Conservation (phyloP, 2,329 filamentous ascomycete genomes). For the Hypoxylon sp. region DNA sequence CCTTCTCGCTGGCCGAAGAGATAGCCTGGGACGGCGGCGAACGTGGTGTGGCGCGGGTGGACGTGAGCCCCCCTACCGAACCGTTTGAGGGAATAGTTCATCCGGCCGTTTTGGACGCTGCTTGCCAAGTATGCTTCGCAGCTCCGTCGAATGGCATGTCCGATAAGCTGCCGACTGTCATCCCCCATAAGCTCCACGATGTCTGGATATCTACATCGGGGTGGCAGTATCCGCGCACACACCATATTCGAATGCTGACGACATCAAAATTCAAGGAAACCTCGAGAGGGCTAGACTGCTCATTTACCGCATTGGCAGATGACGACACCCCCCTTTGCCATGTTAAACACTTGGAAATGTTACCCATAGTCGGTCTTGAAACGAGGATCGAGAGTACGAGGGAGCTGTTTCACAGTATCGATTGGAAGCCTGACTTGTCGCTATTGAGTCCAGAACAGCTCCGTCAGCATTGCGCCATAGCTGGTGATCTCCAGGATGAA, state of each 20-base stretch:
- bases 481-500: too few species aligned
- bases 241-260: not conserved
- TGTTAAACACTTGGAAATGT: constrained; percentile 35
- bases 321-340: constrained; percentile 40
- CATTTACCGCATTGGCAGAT: constrained; percentile 41
- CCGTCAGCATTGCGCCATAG: not conserved
- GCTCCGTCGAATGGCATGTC: constrained; percentile 19
- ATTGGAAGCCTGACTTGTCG: not conserved
- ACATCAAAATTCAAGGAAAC: constrained; percentile 31
- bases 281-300: constrained; percentile 34
- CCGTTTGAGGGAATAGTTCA: constrained; percentile 43
- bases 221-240: constrained; percentile 34
- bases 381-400: not conserved
- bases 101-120: constrained; percentile 48
- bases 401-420: not conserved
- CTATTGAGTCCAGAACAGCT: constrained; percentile 5
- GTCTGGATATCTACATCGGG: constrained; percentile 45
- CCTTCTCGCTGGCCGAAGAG: constrained; percentile 40
- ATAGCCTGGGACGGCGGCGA: constrained; percentile 40
- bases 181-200: constrained; percentile 42
- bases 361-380: constrained; percentile 31
- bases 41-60: constrained; percentile 30
- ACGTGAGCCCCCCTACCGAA: constrained; percentile 18
- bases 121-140: constrained; percentile 43
- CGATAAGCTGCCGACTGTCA: constrained; percentile 20